Base-by-base conservation (phyloP, 139 green algal genomes). In the Chloropicon primus region DNA sequence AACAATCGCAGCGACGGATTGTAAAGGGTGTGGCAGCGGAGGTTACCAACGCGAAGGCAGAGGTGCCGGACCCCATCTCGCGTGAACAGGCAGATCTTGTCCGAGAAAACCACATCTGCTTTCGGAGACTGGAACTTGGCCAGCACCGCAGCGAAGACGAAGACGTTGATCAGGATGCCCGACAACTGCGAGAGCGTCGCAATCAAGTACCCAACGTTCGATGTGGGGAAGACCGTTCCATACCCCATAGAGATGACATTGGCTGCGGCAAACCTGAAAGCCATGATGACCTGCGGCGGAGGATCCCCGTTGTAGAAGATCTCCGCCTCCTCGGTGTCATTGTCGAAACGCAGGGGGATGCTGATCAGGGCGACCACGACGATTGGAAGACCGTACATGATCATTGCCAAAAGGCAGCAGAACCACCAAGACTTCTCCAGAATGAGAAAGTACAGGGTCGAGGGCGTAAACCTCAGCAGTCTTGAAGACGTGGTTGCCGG, bases 11-110 rank as follows among this genome's bases (percentile, higher is more conserved):
- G 54, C 3, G 17, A 3, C n/a, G 74, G 74, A 3, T 77, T 28
- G 74, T 62, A 77, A 25, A 77, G 74, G 5, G 74, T 77, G 74
- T 77, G 74, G 74, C 74, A 77, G 74, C 74, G 74, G 0, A 77
- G 24, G 21, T 77, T 77, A 17, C 26, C 74, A 3, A 77, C 2
- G 22, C 74, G 74, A 5, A 77, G 23, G 24, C 26, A 27, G 2
- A 77, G 26, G 74, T 53, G 25, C 2, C 24, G 74, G 10, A 62
- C 21, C 22, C 74, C 74, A 25, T 77, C 74, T 5, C 74, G 21
- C 74, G 26, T 29, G 74, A 53, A 53, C 24, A 77, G 3, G 24
- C 25, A 53, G 22, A 10, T 22, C 2, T 5, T 26, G 24, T 25
- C 2, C 10, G 24, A 53, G 24, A 26, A 77, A 5, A 77, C 74